Evolutionary conservation across 2,329 filamentous ascomycete species (phyloP), one percentile per base, ranked within the genome.

Genomic region (Hyphodiscus sp.): DNA sequence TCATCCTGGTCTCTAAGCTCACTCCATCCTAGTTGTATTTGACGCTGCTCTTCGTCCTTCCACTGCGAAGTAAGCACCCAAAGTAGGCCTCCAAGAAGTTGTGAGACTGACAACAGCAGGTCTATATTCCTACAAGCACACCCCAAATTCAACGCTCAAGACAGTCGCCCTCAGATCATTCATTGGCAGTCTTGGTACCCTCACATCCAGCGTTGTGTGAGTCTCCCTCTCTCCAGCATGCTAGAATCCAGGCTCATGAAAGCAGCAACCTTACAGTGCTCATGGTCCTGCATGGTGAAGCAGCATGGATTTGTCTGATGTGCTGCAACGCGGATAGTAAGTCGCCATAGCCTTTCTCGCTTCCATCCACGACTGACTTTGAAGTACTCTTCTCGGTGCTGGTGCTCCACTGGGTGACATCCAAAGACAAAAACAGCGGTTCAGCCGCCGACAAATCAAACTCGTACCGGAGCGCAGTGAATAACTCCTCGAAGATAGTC

Each of bases 231-330:
- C 2, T 10, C 4, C 16, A 38, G 11, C 5, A 15, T 10, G 16
- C 16, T n/a, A 38, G 33, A 38, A 13, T n/a, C 16, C 2, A 6
- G 33, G 33, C 33, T 38, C 5, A 38, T 13, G 4, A 13, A 38
- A 13, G 11, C 4, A 38, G 33, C 6, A 86, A 85, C 63, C 67
- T 86, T 3, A 76, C 76, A 2, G 74, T 84, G 0, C 69, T 85
- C 2, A 78, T 82, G 73, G 72, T 74, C 2, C 73, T 85, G 1
- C 67, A 79, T 26, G 81, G 82, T 20, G 81, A 85, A 64, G 80
- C 77, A 2, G 81, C 78, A 6, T 86, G 82, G 81, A 74, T 85
- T 2, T 85, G 81, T 60, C 72, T 85, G 15, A 80, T 83, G 70
- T 81, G 79, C 62, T 86, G 82, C 63, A 85, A 84, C 61, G 75